Evolutionary conservation across 2,329 filamentous ascomycete genomes (phyloP), one percentile per base, ranked within the genome.

Genomic region (Bretziella fagacearum): DNA sequence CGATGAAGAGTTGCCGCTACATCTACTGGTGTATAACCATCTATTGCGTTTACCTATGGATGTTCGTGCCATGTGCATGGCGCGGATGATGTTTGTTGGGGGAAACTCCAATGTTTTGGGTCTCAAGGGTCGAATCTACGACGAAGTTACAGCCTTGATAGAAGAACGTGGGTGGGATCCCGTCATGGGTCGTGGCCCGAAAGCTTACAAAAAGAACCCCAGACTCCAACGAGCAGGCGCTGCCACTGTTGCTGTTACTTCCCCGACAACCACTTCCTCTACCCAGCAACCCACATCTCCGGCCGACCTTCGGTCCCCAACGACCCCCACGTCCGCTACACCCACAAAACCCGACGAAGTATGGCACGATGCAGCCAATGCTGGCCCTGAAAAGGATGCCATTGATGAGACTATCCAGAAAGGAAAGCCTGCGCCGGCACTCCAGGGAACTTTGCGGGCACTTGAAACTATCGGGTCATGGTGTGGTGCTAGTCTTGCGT

Each of bases 81-180:
- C 86, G 1, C 81, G 89, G 32, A 82, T 96, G 39, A 68, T 94
- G 13, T 82, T 98, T 56, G 81, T 80, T 0, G 91, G 91, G 26
- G 85, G 85, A 2, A 81, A 81, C 41, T 77, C 85, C 4, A 73
- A 73, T 22, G 77, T 95, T 6, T 72, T 87, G 1, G 91, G 91
- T 1, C 64, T 98, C 22, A 85, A 84, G 53, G 69, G 71, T 20
- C 76, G 89, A 22, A 70, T 94, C 30, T 63, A 94, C 26, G 73
- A 81, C 48, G 87, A 96, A 55, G 63, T 96, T 1, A 70, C 72
- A 3, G 62, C 65, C 1, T 64, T 94, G 1, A 69, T 91, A 4
- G 66, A 77, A 13, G 65, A 70, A 37, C 68, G 77, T 52, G 83
- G 84, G 5, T 96, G 89, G 85, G 77, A 84, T 54, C 69, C 74